These are phyloP conservation scores for Apiospora sp. DNA, from an alignment of 2,329 filamentous ascomycete genomes.

Conservation along the genomic window DNA sequence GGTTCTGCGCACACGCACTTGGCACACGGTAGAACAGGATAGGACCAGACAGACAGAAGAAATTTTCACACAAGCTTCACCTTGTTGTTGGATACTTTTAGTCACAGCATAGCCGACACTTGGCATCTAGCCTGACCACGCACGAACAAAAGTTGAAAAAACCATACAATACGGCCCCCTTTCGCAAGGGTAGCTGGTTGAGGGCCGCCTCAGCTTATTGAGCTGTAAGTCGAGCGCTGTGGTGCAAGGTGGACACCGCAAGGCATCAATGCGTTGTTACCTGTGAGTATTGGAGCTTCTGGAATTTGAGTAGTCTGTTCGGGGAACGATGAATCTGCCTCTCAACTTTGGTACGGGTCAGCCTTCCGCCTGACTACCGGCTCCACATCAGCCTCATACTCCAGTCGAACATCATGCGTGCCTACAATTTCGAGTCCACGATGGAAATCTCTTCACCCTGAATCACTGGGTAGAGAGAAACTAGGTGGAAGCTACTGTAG, in stretches of 20 bases:
- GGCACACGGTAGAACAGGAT: background rate
- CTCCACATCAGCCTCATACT: constrained; percentile 22
- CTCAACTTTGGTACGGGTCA: constrained; percentile 8
- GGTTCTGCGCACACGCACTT: background rate
- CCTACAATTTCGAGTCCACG: background rate
- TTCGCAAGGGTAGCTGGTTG: background rate
- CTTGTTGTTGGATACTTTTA: constrained; percentile 9
- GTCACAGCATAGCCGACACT: background rate
- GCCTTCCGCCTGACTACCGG: constrained; percentile 15
- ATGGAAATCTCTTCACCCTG: constrained; percentile 7
- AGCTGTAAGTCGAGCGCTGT: background rate
- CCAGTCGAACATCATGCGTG: background rate
- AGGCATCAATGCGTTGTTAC: constrained; percentile 19
- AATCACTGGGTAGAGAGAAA: background rate
- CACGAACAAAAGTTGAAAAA: background rate
- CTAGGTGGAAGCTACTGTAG: background rate
- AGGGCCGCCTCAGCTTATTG: constrained; percentile 11
- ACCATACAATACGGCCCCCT: background rate
- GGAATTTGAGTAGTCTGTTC: constrained; percentile 7
- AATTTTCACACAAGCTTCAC: constrained; percentile 9
- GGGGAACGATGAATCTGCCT: constrained; percentile 4
- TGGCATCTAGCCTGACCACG: constrained; percentile 8
- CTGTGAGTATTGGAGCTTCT: background rate
- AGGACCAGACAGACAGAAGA: background rate
- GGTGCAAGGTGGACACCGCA: background rate